A percentile compares a stretch with the other conserved stretches of the same genome.
These are phyloP conservation scores for Pelagophyceae sp. DNA, from an alignment of 352 stramenopile genomes.

Conservation along the genomic window DNA sequence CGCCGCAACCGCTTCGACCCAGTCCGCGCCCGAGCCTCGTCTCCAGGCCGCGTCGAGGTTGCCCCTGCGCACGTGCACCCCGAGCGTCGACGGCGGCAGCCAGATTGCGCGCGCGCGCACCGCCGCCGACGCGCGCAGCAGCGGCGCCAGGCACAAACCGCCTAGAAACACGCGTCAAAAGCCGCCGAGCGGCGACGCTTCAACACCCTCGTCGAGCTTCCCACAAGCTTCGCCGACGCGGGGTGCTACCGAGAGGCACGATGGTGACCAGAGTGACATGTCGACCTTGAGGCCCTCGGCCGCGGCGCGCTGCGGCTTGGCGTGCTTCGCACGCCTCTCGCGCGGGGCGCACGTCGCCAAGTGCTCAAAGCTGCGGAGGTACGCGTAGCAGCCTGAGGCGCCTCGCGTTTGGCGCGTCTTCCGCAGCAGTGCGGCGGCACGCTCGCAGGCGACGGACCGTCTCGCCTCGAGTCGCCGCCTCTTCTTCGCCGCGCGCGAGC, in stretches of 20 bases:
- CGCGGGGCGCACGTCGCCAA: too few relatives aligned
- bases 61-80: background rate
- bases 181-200: background rate
- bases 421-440: too few relatives aligned
- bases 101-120: background rate
- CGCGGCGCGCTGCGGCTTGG: background rate
- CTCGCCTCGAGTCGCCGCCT: too few relatives aligned
- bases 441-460: too few relatives aligned
- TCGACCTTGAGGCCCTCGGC: background rate
- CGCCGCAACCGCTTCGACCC: background rate
- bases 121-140: background rate
- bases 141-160: background rate
- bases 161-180: background rate
- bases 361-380: too few relatives aligned
- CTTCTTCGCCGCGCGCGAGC: too few relatives aligned
- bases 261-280: background rate
- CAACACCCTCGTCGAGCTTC: background rate
- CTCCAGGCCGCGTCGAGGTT: background rate
- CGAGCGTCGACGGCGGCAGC: constrained; percentile 5
- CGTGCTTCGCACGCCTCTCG: background rate
- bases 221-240: background rate
- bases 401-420: too few relatives aligned
- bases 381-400: too few relatives aligned
- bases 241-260: background rate
- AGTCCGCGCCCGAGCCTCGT: background rate